Base-by-base conservation (phyloP, 1,284 basidiomycete species). In the Malassezia slooffiae region DNA sequence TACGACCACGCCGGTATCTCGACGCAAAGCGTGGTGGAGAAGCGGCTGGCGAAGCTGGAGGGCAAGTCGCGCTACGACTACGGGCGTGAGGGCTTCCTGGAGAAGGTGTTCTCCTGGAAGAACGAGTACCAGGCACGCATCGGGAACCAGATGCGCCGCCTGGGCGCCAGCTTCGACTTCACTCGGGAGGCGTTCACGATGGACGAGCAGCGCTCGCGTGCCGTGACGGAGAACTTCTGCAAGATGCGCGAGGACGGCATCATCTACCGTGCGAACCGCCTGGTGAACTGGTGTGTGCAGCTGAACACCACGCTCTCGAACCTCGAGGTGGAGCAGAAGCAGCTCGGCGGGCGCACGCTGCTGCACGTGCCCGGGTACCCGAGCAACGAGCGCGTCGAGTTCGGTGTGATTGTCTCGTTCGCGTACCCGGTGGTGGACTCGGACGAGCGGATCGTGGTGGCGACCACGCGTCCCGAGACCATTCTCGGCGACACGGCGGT, bases 1-100 rank as follows among this genome's bases (percentile, higher is more conserved):
- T 97, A 90, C 65, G 93, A 99, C 71, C 93, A 99, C 67, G 93
- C 93, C 4, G 90, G 91, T 60, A 97, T 99, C 55, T 91, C 91
- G 0, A 97, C 93, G 0, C 93, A 99, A 71, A 88, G 87, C 37
- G 91, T 99, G 21, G 93, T 97, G 3, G 93, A 97, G 71, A 89
- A 88, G 71, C 78, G 90, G 26, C 65, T 97, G 43, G 82, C 80
- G 72, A 96, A 93, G 73, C 73, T 77, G 1, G 78, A 82, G 40
- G 85, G 86, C 12, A 76, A 83, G 73, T 85, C 85, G 2, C 75
- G 91, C 44, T 89, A 96, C 71, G 86, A 97, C 71, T 79, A 96
- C 30, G 93, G 93, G 2, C 80, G 93, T 41, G 88, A 93, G 60
- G 81, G 78, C 62, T 96, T 97, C 74, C 69, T 97, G 47, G 80